These are phyloP conservation scores for Neodidymelliopsis sp. DNA, from an alignment of 2,329 filamentous ascomycete species.

Conservation along the genomic window DNA sequence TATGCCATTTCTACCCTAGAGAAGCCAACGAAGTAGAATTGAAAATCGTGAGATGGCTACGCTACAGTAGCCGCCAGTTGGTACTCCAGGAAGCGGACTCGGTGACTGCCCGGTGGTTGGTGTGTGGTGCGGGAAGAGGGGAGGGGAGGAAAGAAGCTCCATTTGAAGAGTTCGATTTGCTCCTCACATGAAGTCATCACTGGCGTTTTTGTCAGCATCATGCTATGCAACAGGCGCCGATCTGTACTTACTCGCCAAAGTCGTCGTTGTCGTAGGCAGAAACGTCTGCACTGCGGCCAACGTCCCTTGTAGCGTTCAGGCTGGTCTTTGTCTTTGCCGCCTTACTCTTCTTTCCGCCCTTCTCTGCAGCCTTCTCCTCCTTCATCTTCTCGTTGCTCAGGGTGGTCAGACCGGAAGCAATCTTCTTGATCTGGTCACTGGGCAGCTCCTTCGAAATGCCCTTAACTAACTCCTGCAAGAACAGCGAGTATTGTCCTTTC, in stretches of 20 bases:
- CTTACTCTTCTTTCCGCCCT: slow-evolving; percentile 96
- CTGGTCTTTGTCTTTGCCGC: slow-evolving; percentile 93
- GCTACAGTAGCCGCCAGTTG: background rate
- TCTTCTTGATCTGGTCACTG: slow-evolving; percentile 96
- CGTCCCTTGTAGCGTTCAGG: slow-evolving; percentile 71
- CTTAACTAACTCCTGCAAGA: slow-evolving; percentile 90
- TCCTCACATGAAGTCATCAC: slow-evolving; percentile 51
- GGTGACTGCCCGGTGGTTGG: slow-evolving; percentile 17
- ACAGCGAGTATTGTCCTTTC: slow-evolving; percentile 89
- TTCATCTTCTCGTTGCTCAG: slow-evolving; percentile 98
- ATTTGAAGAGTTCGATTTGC: background rate
- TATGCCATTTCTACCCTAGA: slow-evolving; percentile 14
- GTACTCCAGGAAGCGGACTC: slow-evolving; percentile 1
- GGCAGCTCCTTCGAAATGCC: slow-evolving; percentile 85
- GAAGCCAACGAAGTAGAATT: slow-evolving; percentile 13
- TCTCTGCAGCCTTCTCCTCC: slow-evolving; percentile 94
- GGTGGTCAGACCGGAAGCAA: slow-evolving; percentile 85
- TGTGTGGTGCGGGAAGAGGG: slow-evolving; percentile 18
- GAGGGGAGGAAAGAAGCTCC: slow-evolving; percentile 6
- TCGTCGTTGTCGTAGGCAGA: slow-evolving; percentile 82
- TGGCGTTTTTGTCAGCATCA: slow-evolving; percentile 33
- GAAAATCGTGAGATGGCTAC: slow-evolving; percentile 5
- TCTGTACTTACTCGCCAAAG: slow-evolving; percentile 80
- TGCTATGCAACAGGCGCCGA: background rate
- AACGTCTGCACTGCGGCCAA: slow-evolving; percentile 69